phyloP scores from a whole-genome alignment of 2,329 filamentous ascomycete species.

The Pleurostoma richardsiae region DNA sequence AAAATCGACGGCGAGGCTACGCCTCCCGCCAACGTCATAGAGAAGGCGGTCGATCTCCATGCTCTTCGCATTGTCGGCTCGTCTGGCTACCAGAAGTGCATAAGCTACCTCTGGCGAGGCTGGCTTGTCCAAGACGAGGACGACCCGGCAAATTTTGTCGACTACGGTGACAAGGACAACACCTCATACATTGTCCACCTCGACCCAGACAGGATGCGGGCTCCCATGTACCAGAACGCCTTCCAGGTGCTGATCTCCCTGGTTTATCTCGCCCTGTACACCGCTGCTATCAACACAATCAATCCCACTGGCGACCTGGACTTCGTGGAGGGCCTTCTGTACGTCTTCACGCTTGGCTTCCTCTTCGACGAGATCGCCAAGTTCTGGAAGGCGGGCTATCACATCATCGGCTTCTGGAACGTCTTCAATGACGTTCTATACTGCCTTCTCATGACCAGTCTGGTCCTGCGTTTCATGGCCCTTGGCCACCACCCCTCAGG shows the following conservation, averaged over 20 bases:
- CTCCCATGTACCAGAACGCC: conserved; percentile 86
- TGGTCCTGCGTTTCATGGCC: conserved; percentile 75
- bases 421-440: conserved; percentile 88
- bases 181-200: conserved; percentile 75
- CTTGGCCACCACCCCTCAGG: conserved; percentile 53
- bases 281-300: conserved; percentile 87
- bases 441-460: conserved; percentile 68
- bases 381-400: conserved; percentile 88
- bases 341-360: conserved; percentile 88
- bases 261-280: conserved; percentile 80
- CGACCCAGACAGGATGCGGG: conserved; percentile 90
- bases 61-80: conserved; percentile 84
- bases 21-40: conserved; percentile 78
- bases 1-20: conserved; percentile 67
- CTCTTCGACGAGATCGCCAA: conserved; percentile 84
- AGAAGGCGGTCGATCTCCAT: conserved; percentile 90
- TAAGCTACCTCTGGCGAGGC: conserved; percentile 86
- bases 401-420: conserved; percentile 95
- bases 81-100: conserved; percentile 93
- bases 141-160: conserved; percentile 82
- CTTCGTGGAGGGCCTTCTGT: conserved; percentile 75
- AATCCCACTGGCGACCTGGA: conserved; percentile 83
- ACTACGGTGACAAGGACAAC: conserved; percentile 79
- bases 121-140: conserved; percentile 97
- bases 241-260: conserved; percentile 82